A percentile compares a stretch with the other conserved stretches of the same genome.
Conservation (phyloP, 2,329 filamentous ascomycete genomes). For the Trichoderma sp. region DNA sequence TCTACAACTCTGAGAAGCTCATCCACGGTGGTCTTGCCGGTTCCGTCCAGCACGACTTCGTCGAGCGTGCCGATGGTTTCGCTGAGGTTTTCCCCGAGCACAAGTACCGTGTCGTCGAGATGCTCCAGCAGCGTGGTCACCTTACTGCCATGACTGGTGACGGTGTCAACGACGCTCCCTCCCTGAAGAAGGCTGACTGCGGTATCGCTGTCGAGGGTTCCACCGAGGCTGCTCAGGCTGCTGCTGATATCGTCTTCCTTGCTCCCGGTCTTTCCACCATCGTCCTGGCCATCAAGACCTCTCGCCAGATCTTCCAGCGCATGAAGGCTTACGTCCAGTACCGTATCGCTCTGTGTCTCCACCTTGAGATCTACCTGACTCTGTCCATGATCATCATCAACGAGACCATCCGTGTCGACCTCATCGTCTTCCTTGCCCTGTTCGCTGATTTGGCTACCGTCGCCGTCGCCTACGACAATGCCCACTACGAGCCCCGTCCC, state of each 20-base stretch:
- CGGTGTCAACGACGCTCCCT: constrained; percentile 91
- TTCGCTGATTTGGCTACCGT: constrained; percentile 91
- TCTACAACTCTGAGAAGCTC: constrained; percentile 90
- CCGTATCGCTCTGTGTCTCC: constrained; percentile 87
- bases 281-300: constrained; percentile 89
- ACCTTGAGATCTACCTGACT: constrained; percentile 87
- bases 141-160: constrained; percentile 96
- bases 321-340: constrained; percentile 97
- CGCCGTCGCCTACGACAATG: constrained; percentile 91
- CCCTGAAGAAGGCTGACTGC: constrained; percentile 89
- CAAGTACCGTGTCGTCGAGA: constrained; percentile 93
- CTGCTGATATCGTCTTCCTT: constrained; percentile 91
- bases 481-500: constrained; percentile 78
- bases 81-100: constrained; percentile 93
- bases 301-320: constrained; percentile 91
- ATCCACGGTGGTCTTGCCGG: constrained; percentile 87
- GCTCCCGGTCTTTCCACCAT: constrained; percentile 87
- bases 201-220: constrained; percentile 93
- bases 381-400: constrained; percentile 90
- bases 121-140: constrained; percentile 89
- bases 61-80: constrained; percentile 92
- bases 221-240: constrained; percentile 85
- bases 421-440: constrained; percentile 92
- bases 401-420: constrained; percentile 76
- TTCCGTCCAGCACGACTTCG: constrained; percentile 93